Evolutionary conservation across 805 yeast genomes (phyloP).

Genomic region (Saturnispora sekii): DNA sequence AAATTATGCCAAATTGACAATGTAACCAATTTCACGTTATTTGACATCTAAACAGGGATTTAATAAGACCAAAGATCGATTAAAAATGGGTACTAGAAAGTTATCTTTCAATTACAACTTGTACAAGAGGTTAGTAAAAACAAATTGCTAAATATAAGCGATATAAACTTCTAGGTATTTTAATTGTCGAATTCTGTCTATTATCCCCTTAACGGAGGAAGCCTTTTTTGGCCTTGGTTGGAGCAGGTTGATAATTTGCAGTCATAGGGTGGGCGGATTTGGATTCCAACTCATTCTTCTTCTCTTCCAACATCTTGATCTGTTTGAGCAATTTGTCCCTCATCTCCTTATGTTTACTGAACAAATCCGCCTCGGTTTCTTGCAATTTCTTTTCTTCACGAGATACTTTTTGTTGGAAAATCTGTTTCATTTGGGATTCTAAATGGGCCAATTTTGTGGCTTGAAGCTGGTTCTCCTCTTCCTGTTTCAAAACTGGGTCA

Average conservation of each 20-base stretch:
- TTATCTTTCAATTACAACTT: neutral
- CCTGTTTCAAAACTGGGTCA: conserved; percentile 86
- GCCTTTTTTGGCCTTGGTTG: conserved; percentile 66
- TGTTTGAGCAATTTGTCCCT: conserved; percentile 87
- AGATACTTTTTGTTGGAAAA: conserved; percentile 90
- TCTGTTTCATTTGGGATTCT: conserved; percentile 94
- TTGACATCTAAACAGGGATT: neutral
- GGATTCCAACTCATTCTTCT: conserved; percentile 67
- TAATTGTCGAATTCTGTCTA: neutral
- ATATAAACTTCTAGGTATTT: too few species aligned
- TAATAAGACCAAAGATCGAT: neutral
- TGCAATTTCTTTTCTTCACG: conserved; percentile 97
- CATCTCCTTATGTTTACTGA: conserved; percentile 93
- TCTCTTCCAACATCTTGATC: conserved; percentile 82
- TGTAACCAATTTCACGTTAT: too few species aligned
- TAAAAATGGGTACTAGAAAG: neutral
- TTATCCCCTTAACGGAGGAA: conserved; percentile 44
- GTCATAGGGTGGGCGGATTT: neutral
- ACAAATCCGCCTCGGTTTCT: conserved; percentile 92
- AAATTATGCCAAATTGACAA: too few species aligned
- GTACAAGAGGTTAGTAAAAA: neutral
- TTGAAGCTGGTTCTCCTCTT: conserved; percentile 86
- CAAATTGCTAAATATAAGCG: too few species aligned
- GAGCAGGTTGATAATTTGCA: conserved; percentile 21
- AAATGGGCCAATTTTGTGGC: conserved; percentile 88